Conservation (phyloP, 2,329 filamentous ascomycete genomes). For the Cladophialophora yegresii region DNA sequence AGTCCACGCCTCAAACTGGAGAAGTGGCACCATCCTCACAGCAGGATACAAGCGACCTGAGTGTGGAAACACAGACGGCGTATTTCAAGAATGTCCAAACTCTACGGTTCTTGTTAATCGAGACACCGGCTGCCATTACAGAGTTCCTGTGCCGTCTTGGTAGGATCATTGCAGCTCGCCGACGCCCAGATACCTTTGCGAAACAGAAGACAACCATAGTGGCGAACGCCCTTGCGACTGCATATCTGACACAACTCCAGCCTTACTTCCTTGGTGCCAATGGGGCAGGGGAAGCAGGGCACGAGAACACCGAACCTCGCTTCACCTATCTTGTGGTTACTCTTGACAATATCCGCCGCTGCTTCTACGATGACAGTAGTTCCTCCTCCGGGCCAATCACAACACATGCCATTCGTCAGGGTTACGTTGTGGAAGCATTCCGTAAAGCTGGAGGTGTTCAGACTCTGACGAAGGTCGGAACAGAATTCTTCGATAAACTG, state of each 20-base stretch:
- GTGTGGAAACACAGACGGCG: constrained; percentile 42
- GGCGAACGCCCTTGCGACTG: constrained; percentile 69
- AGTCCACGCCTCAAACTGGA: constrained; percentile 18
- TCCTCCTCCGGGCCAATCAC: constrained; percentile 19
- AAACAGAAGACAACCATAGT: constrained; percentile 64
- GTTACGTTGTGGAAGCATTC: constrained; percentile 82
- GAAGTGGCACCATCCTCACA: constrained; percentile 28
- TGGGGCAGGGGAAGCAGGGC: constrained; percentile 43
- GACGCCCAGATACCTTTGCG: constrained; percentile 66
- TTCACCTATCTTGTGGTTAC: constrained; percentile 82
- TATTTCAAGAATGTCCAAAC: constrained; percentile 75
- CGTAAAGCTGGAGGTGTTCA: constrained; percentile 77
- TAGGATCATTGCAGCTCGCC: constrained; percentile 74
- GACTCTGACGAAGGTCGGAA: constrained; percentile 70
- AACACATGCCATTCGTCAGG: constrained; percentile 45
- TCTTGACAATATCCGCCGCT: constrained; percentile 62
- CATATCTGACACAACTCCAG: constrained; percentile 68
- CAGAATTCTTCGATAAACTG: constrained; percentile 65
- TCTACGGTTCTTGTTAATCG: constrained; percentile 73
- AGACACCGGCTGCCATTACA: constrained; percentile 76
- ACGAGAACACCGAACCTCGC: constrained; percentile 60
- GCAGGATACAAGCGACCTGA: constrained; percentile 36
- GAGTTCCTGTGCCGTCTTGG: constrained; percentile 84
- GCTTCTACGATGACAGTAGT: constrained; percentile 41
- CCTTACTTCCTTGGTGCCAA: constrained; percentile 49